A percentile compares a stretch with the other conserved stretches of the same genome.
These are phyloP conservation scores for Medicago truncatula DNA, from an alignment of 306 rosid species.

Conservation along the genomic window MtrunA17r5.0-ANR NC_053045.1:56918501-56919000, in stretches of 20 bases:
- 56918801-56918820: conserved; percentile 20
- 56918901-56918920: conserved; percentile 51
- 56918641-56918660: not conserved
- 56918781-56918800: conserved; percentile 50
- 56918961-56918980: conserved; percentile 58
- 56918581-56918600: conserved; percentile 45
- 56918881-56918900: conserved; percentile 41
- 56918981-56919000: conserved; percentile 50
- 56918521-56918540: conserved; percentile 51
- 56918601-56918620: conserved; percentile 42
- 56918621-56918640: conserved; percentile 1
- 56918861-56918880: conserved; percentile 49
- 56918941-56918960: conserved; percentile 49
- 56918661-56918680: not conserved
- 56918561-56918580: conserved; percentile 50
- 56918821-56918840: conserved; percentile 24
- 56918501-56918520: conserved; percentile 42
- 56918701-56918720: not conserved
- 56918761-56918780: conserved; percentile 48
- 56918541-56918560: conserved; percentile 54
- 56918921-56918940: conserved; percentile 54
- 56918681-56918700: not conserved
- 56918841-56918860: conserved; percentile 35
- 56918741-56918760: conserved; percentile 50
- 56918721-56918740: conserved; percentile 21